Percentiles rank a stretch among this genome's conserved stretches.
Conservation (phyloP, 1,284 basidiomycete species). For the Hortiboletus rubellus region DNA sequence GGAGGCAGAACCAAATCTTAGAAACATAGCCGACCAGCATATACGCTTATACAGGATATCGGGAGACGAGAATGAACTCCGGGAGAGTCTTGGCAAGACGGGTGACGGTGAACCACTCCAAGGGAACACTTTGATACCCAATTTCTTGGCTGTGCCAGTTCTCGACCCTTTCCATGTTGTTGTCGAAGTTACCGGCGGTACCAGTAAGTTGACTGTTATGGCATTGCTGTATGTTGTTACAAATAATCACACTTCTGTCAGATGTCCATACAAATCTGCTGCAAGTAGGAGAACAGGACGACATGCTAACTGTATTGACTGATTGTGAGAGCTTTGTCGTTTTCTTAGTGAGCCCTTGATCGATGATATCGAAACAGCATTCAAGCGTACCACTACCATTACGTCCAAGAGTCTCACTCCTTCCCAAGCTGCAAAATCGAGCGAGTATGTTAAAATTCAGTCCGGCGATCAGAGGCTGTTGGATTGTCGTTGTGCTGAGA, state of each 20-base stretch:
- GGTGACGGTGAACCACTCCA: too few species aligned
- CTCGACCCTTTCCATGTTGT: too few species aligned
- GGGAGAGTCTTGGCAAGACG: too few species aligned
- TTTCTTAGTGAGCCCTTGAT: background rate
- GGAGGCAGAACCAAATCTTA: too few species aligned
- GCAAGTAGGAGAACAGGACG: background rate
- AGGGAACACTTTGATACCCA: too few species aligned
- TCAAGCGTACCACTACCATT: background rate
- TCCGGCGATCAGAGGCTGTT: background rate
- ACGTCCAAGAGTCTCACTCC: background rate
- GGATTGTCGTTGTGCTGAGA: background rate
- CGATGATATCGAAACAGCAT: background rate
- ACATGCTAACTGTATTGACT: background rate
- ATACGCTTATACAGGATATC: too few species aligned
- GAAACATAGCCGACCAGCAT: too few species aligned
- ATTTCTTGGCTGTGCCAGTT: too few species aligned
- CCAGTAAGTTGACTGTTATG: too few species aligned
- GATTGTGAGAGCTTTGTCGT: background rate
- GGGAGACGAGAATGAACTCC: too few species aligned
- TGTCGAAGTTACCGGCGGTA: too few species aligned
- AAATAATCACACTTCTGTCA: background rate
- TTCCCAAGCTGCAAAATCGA: slow-evolving; percentile 4
- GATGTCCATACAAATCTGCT: background rate
- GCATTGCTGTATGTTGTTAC: too few species aligned
- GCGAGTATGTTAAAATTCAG: background rate